Conservation (phyloP, 768 basidiomycete genomes). For the Albatrellus ellisii region DNA sequence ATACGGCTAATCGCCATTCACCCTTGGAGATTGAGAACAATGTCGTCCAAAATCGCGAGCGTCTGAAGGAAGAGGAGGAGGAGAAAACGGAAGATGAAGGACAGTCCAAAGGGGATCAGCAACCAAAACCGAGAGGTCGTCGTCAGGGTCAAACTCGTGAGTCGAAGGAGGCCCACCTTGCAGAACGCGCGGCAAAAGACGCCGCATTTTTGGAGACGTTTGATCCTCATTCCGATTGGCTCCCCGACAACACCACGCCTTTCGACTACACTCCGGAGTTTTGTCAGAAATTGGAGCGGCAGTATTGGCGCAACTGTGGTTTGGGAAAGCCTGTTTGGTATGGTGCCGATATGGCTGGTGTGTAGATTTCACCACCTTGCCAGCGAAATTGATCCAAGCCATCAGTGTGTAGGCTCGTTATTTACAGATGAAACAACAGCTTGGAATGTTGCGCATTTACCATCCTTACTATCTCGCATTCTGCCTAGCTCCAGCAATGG, state of each 20-base stretch:
- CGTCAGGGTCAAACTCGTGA: conserved; percentile 28
- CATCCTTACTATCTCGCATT: conserved; percentile 74
- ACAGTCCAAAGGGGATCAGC: conserved; percentile 19
- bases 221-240: conserved; percentile 63
- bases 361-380: conserved; percentile 15
- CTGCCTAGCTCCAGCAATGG: conserved; percentile 53
- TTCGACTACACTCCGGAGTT: conserved; percentile 82
- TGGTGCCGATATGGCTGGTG: conserved; percentile 90
- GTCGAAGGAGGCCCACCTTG: conserved; percentile 34
- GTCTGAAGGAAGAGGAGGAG: conserved; percentile 13
- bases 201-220: conserved; percentile 55
- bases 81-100: conserved; percentile 15
- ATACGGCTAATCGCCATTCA: too few relatives aligned
- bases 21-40: too few relatives aligned
- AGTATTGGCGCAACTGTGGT: conserved; percentile 87
- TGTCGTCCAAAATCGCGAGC: conserved; percentile 5
- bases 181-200: conserved; percentile 30
- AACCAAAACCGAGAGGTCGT: conserved; percentile 27
- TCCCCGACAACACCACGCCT: conserved; percentile 58
- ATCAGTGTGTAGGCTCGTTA: conserved; percentile 35
- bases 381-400: background rate
- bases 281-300: conserved; percentile 75
- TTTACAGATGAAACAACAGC: conserved; percentile 63
- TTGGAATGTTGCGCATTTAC: conserved; percentile 94
- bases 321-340: conserved; percentile 92